Evolutionary conservation across 2,329 filamentous ascomycete genomes (phyloP).

Genomic region (Fusarium virguliforme): DNA sequence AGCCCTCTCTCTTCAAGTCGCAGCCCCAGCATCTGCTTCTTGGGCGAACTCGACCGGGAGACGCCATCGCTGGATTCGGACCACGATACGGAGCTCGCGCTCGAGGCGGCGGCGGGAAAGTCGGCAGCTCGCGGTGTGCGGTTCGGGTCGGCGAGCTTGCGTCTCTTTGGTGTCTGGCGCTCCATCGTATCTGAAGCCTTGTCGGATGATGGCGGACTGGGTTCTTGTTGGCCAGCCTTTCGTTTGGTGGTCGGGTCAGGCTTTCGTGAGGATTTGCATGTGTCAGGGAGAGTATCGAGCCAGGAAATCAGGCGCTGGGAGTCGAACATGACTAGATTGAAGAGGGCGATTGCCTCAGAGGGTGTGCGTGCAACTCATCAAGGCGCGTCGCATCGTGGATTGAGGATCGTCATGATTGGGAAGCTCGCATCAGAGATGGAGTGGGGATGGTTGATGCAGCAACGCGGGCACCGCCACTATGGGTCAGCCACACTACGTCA

Average conservation of each 20-base stretch:
- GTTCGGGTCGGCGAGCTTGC: constrained; percentile 12
- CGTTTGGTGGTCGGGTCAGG: neutral
- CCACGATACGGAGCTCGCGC: constrained; percentile 20
- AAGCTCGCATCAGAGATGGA: neutral
- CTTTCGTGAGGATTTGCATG: constrained; percentile 4
- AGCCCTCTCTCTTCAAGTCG: constrained; percentile 30
- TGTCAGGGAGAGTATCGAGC: constrained; percentile 23
- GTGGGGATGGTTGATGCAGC: constrained; percentile 4
- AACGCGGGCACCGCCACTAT: constrained; percentile 6
- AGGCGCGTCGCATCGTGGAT: neutral
- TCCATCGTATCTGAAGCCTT: constrained; percentile 6
- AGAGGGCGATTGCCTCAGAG: neutral
- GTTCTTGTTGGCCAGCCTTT: constrained; percentile 20
- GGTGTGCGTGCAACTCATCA: neutral
- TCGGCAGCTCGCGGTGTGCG: constrained; percentile 15
- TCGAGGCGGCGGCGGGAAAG: constrained; percentile 2
- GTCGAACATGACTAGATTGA: constrained; percentile 15
- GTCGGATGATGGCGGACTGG: constrained; percentile 5
- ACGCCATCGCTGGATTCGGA: constrained; percentile 24
- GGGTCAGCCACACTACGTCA: neutral
- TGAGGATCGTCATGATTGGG: neutral
- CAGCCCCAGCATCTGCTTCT: constrained; percentile 36
- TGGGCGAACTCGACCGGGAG: constrained; percentile 34
- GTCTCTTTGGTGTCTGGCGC: constrained; percentile 4
- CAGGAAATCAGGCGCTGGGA: neutral